Evolutionary conservation across 1,139 yeast species (phyloP), one percentile per base, ranked within the genome.

Genomic region (Candida tunisiensis): DNA sequence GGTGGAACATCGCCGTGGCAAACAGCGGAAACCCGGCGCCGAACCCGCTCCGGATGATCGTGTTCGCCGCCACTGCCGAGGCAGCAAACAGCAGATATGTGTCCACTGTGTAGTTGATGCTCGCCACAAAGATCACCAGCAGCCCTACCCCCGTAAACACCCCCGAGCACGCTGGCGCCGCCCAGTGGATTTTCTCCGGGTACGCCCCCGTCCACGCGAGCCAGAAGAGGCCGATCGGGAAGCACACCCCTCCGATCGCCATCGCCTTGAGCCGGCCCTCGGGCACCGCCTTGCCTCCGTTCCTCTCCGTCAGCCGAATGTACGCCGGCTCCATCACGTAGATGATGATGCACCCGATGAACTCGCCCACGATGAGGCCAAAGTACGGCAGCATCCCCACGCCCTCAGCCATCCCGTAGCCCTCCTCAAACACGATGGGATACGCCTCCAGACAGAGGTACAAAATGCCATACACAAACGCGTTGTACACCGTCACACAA

Each of bases 51-150:
- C 96, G 69, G 44, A 83, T 59, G 44, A 82, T 69, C 0, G 93
- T 71, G 46, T 79, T 79, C 10, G 75, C 93, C 5, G 94, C 93
- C 38, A 83, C 58, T 1, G 94, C 93, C 17, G 91, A 74, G 4
- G 93, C 93, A 3, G 93, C 91, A 44, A 73, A 68, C 34, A 68
- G 46, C 35, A 79, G 58, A 45, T 82, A 83, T 23, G 79, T 61
- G 47, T 83, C 94, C 41, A 83, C 71, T 40, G 82, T 65, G 49
- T 82, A 82, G 49, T 74, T 78, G 44, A 80, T 55, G 31, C 83
- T 68, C 9, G 92, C 74, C 39, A 78, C 57, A 61, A 82, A 80
- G 34, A 82, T 73, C 28, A 75, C 60, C 41, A 80, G 56, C 37
- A 80, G 55, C 15, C 93, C 93, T 39, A 62, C 65, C 7, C 93